phyloP scores from a whole-genome alignment of 257 asterid species.

The Nicotiana noctiflora region DNA sequence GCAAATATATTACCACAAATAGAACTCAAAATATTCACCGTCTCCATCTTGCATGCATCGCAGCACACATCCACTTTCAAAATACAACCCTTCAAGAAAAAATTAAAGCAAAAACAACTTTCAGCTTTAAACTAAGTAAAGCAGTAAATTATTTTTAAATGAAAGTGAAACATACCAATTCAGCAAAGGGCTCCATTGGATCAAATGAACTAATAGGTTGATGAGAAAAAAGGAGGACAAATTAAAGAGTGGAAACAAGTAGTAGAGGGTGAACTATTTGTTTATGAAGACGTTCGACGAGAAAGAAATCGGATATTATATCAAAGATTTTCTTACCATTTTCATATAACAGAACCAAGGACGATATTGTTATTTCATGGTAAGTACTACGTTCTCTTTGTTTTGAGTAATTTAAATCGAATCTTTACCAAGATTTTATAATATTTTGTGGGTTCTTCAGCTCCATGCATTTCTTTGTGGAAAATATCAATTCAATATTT shows the following conservation, averaged over 20 bases:
- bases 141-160: neutral
- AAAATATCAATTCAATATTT: neutral
- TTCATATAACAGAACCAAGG: neutral
- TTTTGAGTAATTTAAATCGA: neutral
- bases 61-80: conserved; percentile 47
- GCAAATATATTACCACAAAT: conserved; percentile 29
- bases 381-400: neutral
- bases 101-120: neutral
- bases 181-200: conserved; percentile 29
- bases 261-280: neutral
- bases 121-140: neutral
- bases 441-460: neutral
- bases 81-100: conserved; percentile 31
- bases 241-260: neutral
- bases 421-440: neutral
- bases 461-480: neutral
- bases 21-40: conserved; percentile 36
- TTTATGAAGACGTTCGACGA: neutral
- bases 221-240: neutral
- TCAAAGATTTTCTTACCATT: neutral
- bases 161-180: conserved; percentile 19
- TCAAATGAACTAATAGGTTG: neutral
- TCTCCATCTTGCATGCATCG: conserved; percentile 42
- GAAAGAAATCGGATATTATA: neutral
- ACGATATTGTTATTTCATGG: neutral